A percentile compares a stretch with the other conserved stretches of the same genome.
Evolutionary conservation across 2,329 filamentous ascomycete species (phyloP).

Genomic region (Sordariomycetes sp.): DNA sequence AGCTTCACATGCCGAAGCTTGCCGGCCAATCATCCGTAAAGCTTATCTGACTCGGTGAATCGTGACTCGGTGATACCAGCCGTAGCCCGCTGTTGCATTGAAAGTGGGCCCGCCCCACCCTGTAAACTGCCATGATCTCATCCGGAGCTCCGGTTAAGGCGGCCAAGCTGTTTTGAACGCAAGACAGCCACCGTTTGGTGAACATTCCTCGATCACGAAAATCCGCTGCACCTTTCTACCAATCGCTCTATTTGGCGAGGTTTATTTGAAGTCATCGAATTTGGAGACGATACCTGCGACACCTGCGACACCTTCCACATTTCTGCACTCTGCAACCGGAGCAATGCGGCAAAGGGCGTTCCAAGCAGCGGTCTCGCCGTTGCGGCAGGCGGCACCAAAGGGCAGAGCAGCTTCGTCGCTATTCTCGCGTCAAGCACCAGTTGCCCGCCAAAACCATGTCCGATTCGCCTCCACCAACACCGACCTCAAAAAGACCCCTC

Average conservation of each 20-base stretch:
- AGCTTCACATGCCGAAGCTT: background rate
- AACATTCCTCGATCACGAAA: no score
- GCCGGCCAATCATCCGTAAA: background rate
- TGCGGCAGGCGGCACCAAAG: background rate
- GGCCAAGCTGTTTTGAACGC: no score
- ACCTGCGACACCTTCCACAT: background rate
- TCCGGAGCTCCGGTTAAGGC: background rate
- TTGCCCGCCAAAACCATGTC: background rate
- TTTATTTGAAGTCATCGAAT: background rate
- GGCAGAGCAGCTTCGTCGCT: background rate
- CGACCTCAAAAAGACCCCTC: constrained; percentile 51
- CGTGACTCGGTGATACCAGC: constrained; percentile 1
- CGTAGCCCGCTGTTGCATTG: background rate
- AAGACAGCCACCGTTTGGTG: no score
- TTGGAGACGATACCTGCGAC: background rate
- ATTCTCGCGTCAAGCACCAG: background rate
- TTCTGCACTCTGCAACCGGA: background rate
- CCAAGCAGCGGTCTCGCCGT: background rate
- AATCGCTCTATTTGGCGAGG: no score
- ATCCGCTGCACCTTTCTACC: no score
- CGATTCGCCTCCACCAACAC: constrained; percentile 6
- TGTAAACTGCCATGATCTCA: background rate
- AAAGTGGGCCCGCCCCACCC: background rate
- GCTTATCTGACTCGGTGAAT: constrained; percentile 3
- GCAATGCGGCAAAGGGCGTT: background rate